These are phyloP conservation scores for Triticum urartu DNA, from an alignment of 176 grass and related monocot genomes.

Conservation along the genomic window DNA sequence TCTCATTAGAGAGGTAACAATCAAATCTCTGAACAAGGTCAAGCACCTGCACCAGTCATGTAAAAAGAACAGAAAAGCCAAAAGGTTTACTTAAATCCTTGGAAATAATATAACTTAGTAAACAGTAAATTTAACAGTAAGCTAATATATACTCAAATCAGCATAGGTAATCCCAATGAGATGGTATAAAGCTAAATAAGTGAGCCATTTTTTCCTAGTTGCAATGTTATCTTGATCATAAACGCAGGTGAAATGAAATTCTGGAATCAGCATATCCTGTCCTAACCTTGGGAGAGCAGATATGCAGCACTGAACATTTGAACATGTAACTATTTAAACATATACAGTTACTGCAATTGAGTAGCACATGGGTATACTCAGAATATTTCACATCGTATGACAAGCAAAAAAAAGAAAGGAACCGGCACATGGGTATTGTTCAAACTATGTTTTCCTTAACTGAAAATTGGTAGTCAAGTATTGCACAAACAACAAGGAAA, in stretches of 20 bases:
- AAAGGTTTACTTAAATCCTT: background rate
- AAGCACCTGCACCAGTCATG: no score
- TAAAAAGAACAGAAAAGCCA: background rate
- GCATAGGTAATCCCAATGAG: background rate
- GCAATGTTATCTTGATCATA: background rate
- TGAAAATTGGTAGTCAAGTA: background rate
- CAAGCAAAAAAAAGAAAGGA: no score
- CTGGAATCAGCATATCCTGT: background rate
- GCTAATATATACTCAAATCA: conserved; percentile 14
- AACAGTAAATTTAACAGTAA: conserved; percentile 12
- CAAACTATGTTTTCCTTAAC: background rate
- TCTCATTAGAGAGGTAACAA: no score
- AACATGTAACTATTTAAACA: background rate
- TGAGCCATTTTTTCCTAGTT: background rate
- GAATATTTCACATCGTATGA: background rate
- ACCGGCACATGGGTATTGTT: background rate
- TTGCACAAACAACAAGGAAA: background rate
- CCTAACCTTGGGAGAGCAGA: background rate
- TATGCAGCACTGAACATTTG: background rate
- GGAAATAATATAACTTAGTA: conserved; percentile 1
- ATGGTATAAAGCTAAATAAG: background rate
- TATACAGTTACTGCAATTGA: background rate
- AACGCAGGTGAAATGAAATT: conserved; percentile 10
- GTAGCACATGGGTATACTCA: background rate
- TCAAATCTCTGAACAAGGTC: no score